Base-by-base conservation (phyloP, 345 rosid species). In the Brassica carinata region DNA sequence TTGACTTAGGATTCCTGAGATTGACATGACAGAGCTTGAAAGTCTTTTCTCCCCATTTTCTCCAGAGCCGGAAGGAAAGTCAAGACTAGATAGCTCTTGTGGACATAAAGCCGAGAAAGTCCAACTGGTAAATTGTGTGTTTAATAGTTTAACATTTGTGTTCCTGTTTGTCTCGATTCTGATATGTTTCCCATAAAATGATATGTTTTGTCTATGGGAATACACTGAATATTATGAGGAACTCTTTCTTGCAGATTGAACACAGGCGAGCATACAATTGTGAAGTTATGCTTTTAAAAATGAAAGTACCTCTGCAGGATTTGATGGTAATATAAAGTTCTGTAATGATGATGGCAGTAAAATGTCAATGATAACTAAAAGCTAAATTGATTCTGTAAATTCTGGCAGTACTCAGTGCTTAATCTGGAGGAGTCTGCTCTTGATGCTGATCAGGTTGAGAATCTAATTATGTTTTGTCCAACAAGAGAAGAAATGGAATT, bases 231-330 rank as follows among this genome's bases (percentile, higher is more conserved):
- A 23, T 33, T 29, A 51, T 71, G 53, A 67, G 51, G 63, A 81
- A 40, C 62, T 69, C 15, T 36, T 11, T 66, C 66, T 61, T 77
- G 84, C 87, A 95, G 99, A 87, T 92, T 87, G 99, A 95, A 7
- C 99, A 90, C 82, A 87, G 97, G 74, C 91, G 98, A 63, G 98
- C 99, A 67, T 95, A 95, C 83, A 95, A 95, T 78, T 92, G 99
- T 58, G 99, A 95, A 84, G 93, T 95, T 74, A 92, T 95, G 99
- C 98, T 95, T 85, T 92, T 98, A 73, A 91, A 95, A 88, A 98
- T 95, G 84, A 95, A 91, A 85, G 91, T 89, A 64, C 98, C 99
- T 8, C 79, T 91, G 81, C 88, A 85, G 51, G 97, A 92, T 18
- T 85, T 95, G 80, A 95, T 85, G 97, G 99, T 95, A 87, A 87